Evolutionary conservation across 2,329 filamentous ascomycete genomes (phyloP), one percentile per base, ranked within the genome.

Genomic region (Trichothecium sympodiale): DNA sequence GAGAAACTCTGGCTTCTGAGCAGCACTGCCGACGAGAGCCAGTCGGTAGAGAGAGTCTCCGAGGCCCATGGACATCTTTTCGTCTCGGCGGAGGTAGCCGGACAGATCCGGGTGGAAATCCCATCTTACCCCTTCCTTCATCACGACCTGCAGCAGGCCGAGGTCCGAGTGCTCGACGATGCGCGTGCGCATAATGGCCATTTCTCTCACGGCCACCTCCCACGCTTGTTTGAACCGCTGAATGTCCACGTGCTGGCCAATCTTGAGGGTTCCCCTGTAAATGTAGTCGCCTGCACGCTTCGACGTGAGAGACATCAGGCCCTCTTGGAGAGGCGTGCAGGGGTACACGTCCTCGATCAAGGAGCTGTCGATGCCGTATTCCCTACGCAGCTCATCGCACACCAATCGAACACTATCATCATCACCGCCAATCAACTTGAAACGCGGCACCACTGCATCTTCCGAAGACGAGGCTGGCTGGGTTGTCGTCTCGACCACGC

Each of bases 61-160:
- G 6, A 49, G 40, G 3, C 38, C 37, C 43, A 51, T 50, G 12
- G 34, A 40, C 20, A 53, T 47, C 3, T 49, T 46, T 4, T 52
- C 48, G 35, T 59, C 56, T 9, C 44, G 34, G 8, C 48, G 48
- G 4, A 60, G 44, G 37, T 60, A 64, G 12, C 50, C 48, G 15
- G 49, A 46, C 5, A 63, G 44, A 8, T 48, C 51, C 16, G 43
- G 40, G 2, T 47, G 54, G 2, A 50, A 43, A 10, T 46, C 41
- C 46, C 53, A 52, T 25, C 45, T 38, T 13, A 59, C 54, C 15
- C 50, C 46, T 35, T 57, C 54, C 14, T 53, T 52, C 17, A 64
- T 41, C 13, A 66, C 56, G 2, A 59, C 57, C 41, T 66, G 62
- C 40, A 62, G 48, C 5, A 64, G 49, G 12, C 62, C 61, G 16